Conservation (phyloP, 169 alveolate species). For the Eimeria sp. region DNA sequence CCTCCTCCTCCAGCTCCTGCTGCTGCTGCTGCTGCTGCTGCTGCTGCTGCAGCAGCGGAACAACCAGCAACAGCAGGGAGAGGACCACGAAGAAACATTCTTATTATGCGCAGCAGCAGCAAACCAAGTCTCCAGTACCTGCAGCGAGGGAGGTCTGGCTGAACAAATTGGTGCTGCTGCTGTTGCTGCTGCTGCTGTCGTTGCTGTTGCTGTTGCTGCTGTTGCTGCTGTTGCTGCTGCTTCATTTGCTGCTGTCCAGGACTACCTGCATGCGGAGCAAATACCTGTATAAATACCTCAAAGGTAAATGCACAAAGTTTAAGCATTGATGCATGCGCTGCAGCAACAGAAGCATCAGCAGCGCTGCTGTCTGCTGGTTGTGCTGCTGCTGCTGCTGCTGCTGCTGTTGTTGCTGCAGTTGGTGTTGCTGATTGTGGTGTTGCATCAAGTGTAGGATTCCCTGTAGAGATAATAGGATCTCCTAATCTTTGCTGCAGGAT, state of each 20-base stretch:
- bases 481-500: not conserved
- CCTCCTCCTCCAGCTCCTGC: conserved; percentile 5
- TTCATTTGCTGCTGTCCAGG: not conserved
- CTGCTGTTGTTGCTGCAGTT: conserved; percentile 21
- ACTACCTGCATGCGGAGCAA: not conserved
- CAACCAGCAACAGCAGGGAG: conserved; percentile 38
- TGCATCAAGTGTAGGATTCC: not conserved
- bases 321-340: conserved; percentile 68
- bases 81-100: conserved; percentile 69
- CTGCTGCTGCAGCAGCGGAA: conserved; percentile 29
- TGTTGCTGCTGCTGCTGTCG: conserved; percentile 55
- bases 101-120: conserved; percentile 56
- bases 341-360: conserved; percentile 32
- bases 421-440: not conserved
- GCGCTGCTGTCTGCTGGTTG: not conserved
- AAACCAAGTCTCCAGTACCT: conserved; percentile 78
- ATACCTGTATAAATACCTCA: conserved; percentile 46
- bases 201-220: conserved; percentile 56
- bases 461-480: not conserved
- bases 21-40: conserved; percentile 27
- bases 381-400: conserved; percentile 15
- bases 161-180: conserved; percentile 32
- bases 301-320: conserved; percentile 34
- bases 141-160: conserved; percentile 65
- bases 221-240: conserved; percentile 65